Evolutionary conservation across 2,329 filamentous ascomycete species (phyloP).

Genomic region (Xylariaceae sp.): DNA sequence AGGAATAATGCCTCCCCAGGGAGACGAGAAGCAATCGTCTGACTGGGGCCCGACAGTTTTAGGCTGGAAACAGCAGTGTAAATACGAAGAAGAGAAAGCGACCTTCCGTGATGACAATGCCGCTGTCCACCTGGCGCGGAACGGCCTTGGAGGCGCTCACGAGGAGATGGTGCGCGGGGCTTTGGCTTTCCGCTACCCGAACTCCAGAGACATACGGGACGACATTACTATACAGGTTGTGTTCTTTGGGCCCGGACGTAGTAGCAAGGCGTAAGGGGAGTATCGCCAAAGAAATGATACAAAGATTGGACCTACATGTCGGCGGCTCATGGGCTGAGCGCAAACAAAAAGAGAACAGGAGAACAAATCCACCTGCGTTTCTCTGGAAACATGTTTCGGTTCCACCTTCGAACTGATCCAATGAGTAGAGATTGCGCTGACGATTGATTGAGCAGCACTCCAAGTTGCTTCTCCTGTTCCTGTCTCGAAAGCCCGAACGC

Average conservation of each 20-base stretch:
- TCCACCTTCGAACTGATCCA: no score
- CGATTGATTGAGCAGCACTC: no score
- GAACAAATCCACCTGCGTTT: no score
- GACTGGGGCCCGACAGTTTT: constrained; percentile 26
- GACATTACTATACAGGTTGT: constrained; percentile 84
- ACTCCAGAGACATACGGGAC: constrained; percentile 63
- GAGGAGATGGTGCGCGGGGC: constrained; percentile 71
- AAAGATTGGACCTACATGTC: no score
- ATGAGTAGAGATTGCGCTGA: no score
- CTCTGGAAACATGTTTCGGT: no score
- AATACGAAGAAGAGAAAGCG: constrained; percentile 56
- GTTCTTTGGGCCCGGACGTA: constrained; percentile 59
- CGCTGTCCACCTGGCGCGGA: constrained; percentile 77
- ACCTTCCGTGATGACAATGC: constrained; percentile 77
- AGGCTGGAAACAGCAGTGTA: constrained; percentile 25
- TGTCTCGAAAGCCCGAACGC: no score
- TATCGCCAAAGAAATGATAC: not conserved
- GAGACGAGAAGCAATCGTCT: constrained; percentile 3
- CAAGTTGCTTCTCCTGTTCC: no score
- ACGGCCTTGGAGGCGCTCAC: constrained; percentile 75
- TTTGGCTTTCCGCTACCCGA: constrained; percentile 68
- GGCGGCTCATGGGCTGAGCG: no score
- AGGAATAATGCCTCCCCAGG: constrained; percentile 12
- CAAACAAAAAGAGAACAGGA: no score
- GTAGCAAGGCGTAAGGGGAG: not conserved